Evolutionary conservation across 768 basidiomycete species (phyloP).

Genomic region (Tremella mesenterica): DNA sequence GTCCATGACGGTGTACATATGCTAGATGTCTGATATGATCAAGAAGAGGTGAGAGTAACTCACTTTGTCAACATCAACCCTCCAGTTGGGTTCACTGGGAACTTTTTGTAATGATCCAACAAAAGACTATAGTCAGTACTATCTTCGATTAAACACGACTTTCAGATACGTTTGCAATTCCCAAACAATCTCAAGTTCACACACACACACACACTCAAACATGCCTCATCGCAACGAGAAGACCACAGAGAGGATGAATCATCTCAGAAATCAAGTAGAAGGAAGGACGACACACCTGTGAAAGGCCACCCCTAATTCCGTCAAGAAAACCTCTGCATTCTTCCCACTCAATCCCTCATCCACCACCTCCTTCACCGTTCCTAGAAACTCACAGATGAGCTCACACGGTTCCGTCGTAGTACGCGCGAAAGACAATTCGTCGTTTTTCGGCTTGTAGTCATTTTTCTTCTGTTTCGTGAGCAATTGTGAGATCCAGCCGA

Average conservation of each 20-base stretch:
- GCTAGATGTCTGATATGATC: too few relatives aligned
- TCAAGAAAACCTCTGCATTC: slow-evolving; percentile 83
- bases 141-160: too few relatives aligned
- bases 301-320: slow-evolving; percentile 88
- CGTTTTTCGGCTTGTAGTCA: slow-evolving; percentile 94
- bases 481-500: slow-evolving; percentile 64
- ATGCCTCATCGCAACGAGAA: neutral
- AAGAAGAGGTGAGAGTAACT: slow-evolving; percentile 26
- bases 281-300: slow-evolving; percentile 68
- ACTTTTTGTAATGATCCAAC: slow-evolving; percentile 89
- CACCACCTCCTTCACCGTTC: slow-evolving; percentile 68
- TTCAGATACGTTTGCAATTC: too few relatives aligned
- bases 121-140: too few relatives aligned
- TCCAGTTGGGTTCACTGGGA: slow-evolving; percentile 91
- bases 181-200: too few relatives aligned
- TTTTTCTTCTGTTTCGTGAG: slow-evolving; percentile 87
- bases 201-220: too few relatives aligned
- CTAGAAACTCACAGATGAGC: slow-evolving; percentile 73
- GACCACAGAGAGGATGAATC: too few relatives aligned
- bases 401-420: slow-evolving; percentile 91
- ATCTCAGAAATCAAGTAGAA: neutral
- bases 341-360: slow-evolving; percentile 76
- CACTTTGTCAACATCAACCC: slow-evolving; percentile 97
- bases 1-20: neutral
- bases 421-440: slow-evolving; percentile 86